Evolutionary conservation across 2,329 filamentous ascomycete genomes (phyloP).

Genomic region (Hymenoscyphus occultus): DNA sequence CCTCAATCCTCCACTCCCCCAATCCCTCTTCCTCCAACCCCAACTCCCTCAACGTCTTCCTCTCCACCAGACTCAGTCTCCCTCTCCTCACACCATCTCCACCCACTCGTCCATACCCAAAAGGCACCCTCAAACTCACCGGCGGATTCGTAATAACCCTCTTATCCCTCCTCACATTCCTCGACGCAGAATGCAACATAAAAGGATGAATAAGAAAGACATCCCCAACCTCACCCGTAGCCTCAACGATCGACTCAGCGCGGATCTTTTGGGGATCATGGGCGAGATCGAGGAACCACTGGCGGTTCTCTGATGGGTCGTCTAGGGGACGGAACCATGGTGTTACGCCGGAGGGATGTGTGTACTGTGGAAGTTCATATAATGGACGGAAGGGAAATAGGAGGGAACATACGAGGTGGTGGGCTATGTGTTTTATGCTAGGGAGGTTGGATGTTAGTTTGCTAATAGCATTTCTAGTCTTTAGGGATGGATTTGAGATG

Average conservation of each 20-base stretch:
- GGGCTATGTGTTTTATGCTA: conserved; percentile 53
- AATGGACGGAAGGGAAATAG: neutral
- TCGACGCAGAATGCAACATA: conserved; percentile 52
- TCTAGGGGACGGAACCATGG: conserved; percentile 60
- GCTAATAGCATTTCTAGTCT: too few relatives aligned
- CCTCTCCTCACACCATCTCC: conserved; percentile 17
- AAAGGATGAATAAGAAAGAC: conserved; percentile 53
- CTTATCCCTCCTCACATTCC: conserved; percentile 46
- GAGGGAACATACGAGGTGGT: conserved; percentile 44
- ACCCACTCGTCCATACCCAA: conserved; percentile 45
- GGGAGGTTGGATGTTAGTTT: too few relatives aligned
- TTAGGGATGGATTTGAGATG: too few relatives aligned
- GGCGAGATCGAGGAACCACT: conserved; percentile 37
- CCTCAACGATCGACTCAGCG: conserved; percentile 47
- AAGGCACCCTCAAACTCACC: conserved; percentile 49
- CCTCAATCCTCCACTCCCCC: conserved; percentile 47
- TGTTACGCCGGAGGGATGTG: conserved; percentile 62
- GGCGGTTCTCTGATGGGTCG: conserved; percentile 41
- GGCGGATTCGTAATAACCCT: conserved; percentile 56
- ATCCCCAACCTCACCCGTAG: conserved; percentile 51
- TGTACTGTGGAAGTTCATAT: conserved; percentile 36
- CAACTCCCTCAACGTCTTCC: conserved; percentile 48
- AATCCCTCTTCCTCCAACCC: conserved; percentile 42
- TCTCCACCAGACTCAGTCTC: conserved; percentile 49
- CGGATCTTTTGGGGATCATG: conserved; percentile 18